Evolutionary conservation across 2,329 filamentous ascomycete genomes (phyloP).

Genomic region (Aschersonia sp.): DNA sequence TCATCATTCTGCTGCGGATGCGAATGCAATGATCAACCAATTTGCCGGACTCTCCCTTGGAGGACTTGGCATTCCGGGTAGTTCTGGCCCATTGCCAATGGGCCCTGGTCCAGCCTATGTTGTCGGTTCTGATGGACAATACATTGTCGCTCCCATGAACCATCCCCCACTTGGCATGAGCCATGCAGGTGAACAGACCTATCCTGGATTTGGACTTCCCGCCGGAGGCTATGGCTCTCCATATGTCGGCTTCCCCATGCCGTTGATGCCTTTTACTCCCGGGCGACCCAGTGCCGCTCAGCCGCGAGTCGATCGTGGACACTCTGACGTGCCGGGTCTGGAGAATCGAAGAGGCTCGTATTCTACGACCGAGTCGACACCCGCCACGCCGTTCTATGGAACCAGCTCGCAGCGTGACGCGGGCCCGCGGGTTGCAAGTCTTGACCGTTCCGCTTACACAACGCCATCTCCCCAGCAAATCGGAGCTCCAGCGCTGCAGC

Average conservation of each 20-base stretch:
- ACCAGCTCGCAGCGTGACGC: conserved; percentile 43
- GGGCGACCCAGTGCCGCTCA: conserved; percentile 29
- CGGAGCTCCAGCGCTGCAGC: conserved; percentile 23
- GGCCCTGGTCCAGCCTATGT: conserved; percentile 21
- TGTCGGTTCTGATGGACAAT: conserved; percentile 23
- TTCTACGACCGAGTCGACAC: conserved; percentile 52
- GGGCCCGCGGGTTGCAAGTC: conserved; percentile 39
- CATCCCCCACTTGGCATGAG: conserved; percentile 19
- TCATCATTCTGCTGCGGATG: conserved; percentile 15
- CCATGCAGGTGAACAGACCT: conserved; percentile 18
- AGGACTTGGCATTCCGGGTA: conserved; percentile 18
- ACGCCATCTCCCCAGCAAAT: conserved; percentile 53
- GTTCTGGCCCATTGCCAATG: conserved; percentile 14
- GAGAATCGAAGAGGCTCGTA: conserved; percentile 55
- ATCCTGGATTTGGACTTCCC: conserved; percentile 16
- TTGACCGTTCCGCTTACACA: conserved; percentile 51
- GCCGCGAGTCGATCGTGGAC: conserved; percentile 30
- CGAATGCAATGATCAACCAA: conserved; percentile 16
- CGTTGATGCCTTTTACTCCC: conserved; percentile 36
- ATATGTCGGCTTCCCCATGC: conserved; percentile 21
- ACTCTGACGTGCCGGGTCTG: conserved; percentile 43
- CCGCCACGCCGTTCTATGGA: conserved; percentile 51
- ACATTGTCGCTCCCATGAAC: conserved; percentile 21
- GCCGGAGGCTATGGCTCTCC: conserved; percentile 19
- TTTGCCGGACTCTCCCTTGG: conserved; percentile 23